Conservation (phyloP, 768 basidiomycete genomes). For the Strobilomyces dryophilus region DNA sequence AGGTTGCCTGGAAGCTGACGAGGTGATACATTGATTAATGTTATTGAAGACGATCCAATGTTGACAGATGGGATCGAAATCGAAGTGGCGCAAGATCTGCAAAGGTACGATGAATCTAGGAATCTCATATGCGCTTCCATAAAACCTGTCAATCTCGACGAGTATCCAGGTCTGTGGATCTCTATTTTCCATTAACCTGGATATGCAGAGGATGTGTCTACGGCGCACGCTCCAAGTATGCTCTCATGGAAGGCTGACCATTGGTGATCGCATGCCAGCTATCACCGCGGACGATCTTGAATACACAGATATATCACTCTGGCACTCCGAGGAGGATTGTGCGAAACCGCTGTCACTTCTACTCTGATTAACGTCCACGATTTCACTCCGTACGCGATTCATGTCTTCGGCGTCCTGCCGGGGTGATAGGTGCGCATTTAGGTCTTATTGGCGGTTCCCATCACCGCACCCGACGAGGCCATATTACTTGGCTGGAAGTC, state of each 20-base stretch:
- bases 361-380: constrained; percentile 21
- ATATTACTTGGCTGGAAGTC: constrained; percentile 10
- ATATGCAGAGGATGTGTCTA: constrained; percentile 14
- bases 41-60: constrained; percentile 10
- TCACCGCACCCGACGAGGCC: constrained; percentile 16
- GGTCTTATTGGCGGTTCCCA: constrained; percentile 4
- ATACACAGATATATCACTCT: constrained; percentile 1
- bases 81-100: constrained; percentile 19
- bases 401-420: constrained; percentile 7
- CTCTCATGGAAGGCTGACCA: constrained; percentile 12
- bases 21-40: constrained; percentile 19
- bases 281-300: constrained; percentile 26
- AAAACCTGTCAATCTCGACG: constrained; percentile 21
- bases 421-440: constrained; percentile 9
- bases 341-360: too few relatives aligned
- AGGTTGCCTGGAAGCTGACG: constrained; percentile 12
- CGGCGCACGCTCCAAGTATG: constrained; percentile 1
- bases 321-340: constrained; percentile 24
- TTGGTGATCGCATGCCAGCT: constrained; percentile 5
- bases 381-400: constrained; percentile 4
- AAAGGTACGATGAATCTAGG: constrained; percentile 18
- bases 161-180: constrained; percentile 19
- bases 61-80: constrained; percentile 19
- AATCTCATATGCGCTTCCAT: constrained; percentile 15
- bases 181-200: constrained; percentile 6